Conservation (phyloP, 139 green algal species). For the Eudorina sp. region DNA sequence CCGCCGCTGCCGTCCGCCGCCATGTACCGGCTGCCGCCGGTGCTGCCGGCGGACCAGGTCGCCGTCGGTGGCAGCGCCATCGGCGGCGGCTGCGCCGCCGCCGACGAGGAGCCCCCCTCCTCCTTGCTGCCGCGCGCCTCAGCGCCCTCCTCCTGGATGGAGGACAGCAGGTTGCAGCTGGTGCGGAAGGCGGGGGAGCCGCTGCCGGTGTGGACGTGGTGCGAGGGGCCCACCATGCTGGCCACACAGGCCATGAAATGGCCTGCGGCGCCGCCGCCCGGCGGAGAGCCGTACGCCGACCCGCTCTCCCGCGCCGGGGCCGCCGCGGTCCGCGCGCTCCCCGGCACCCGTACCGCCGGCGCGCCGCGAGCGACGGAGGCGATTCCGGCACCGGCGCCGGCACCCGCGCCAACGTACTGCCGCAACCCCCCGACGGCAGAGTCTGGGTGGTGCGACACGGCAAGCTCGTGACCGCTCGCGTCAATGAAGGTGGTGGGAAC, state of each 20-base stretch:
- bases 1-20: not conserved
- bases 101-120: not conserved
- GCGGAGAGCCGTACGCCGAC: not conserved
- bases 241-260: not conserved
- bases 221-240: not conserved
- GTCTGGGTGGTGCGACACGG: not conserved
- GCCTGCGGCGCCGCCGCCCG: not conserved
- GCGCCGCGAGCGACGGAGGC: not conserved
- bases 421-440: not conserved
- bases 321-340: not conserved
- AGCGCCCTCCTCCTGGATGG: slow-evolving; percentile 1
- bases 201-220: not conserved
- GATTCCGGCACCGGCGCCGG: not conserved
- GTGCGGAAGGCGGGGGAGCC: not conserved
- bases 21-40: not conserved
- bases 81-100: not conserved
- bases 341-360: not conserved
- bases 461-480: not conserved
- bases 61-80: not conserved
- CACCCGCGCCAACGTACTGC: not conserved
- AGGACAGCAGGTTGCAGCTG: slow-evolving; percentile 3
- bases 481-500: not conserved
- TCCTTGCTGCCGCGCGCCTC: not conserved
- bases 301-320: not conserved
- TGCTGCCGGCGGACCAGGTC: not conserved